Evolutionary conservation across 257 asterid genomes (phyloP).

Genomic region (Solanum tarapatanum): DNA sequence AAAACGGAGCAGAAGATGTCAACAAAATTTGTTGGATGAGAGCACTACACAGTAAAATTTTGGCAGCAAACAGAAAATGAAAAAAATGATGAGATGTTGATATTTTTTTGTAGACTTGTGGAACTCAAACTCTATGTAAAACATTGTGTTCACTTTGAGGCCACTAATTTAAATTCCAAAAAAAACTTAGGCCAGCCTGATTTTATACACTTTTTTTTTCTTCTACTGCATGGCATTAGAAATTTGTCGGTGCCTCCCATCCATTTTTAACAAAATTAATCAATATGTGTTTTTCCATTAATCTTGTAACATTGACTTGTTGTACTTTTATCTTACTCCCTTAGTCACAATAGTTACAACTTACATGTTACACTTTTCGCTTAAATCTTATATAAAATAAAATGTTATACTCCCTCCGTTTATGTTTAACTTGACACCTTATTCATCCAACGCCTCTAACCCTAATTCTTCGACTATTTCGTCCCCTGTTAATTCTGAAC

Average conservation of each 20-base stretch:
- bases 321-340: not conserved
- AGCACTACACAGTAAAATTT: not conserved
- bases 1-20: not conserved
- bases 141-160: not conserved
- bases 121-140: not conserved
- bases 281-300: not conserved
- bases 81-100: not conserved
- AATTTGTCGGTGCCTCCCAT: not conserved
- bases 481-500: rapidly evolving
- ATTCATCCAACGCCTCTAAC: no score
- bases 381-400: no score
- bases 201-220: not conserved
- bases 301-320: not conserved
- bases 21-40: not conserved
- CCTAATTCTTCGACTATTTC: no score
- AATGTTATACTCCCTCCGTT: not conserved
- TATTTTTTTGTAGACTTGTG: not conserved
- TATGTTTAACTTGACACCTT: not conserved
- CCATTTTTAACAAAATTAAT: not conserved
- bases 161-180: not conserved
- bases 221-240: not conserved
- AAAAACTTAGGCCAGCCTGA: not conserved
- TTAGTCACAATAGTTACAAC: not conserved
- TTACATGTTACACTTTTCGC: not conserved
- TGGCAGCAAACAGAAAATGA: not conserved